Evolutionary conservation across 805 yeast genomes (phyloP).

Genomic region (Candida berthetii): DNA sequence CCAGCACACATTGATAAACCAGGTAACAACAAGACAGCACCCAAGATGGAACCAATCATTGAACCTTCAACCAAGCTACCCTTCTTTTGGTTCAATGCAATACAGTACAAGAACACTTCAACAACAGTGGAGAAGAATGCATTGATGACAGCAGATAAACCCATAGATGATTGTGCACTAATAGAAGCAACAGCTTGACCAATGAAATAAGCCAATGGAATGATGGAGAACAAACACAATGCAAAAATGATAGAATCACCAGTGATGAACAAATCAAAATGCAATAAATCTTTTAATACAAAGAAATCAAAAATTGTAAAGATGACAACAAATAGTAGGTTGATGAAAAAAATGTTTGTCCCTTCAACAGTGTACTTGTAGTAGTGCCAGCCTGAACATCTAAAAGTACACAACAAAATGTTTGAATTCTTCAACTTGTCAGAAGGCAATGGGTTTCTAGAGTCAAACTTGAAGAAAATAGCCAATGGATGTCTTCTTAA

Average conservation of each 20-base stretch:
- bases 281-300: constrained; percentile 44
- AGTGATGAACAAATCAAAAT: constrained; percentile 29
- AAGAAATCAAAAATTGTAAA: constrained; percentile 80
- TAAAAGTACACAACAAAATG: constrained; percentile 81
- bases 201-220: constrained; percentile 93
- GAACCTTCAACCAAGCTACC: constrained; percentile 93
- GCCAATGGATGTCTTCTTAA: constrained; percentile 89
- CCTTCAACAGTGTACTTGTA: constrained; percentile 97
- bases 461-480: constrained; percentile 61
- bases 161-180: constrained; percentile 98
- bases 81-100: constrained; percentile 80
- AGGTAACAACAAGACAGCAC: constrained; percentile 86
- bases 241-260: constrained; percentile 63
- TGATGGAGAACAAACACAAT: constrained; percentile 73
- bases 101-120: constrained; percentile 87
- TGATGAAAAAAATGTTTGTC: constrained; percentile 87
- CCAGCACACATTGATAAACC: constrained; percentile 98
- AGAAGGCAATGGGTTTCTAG: constrained; percentile 16
- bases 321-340: constrained; percentile 69
- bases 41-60: constrained; percentile 87
- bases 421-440: constrained; percentile 32
- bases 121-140: constrained; percentile 97
- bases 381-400: constrained; percentile 89
- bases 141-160: constrained; percentile 95
- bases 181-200: constrained; percentile 99